A percentile compares a stretch with the other conserved stretches of the same genome.
Conservation (phyloP, 768 basidiomycete species). For the Tulasnella sp. region DNA sequence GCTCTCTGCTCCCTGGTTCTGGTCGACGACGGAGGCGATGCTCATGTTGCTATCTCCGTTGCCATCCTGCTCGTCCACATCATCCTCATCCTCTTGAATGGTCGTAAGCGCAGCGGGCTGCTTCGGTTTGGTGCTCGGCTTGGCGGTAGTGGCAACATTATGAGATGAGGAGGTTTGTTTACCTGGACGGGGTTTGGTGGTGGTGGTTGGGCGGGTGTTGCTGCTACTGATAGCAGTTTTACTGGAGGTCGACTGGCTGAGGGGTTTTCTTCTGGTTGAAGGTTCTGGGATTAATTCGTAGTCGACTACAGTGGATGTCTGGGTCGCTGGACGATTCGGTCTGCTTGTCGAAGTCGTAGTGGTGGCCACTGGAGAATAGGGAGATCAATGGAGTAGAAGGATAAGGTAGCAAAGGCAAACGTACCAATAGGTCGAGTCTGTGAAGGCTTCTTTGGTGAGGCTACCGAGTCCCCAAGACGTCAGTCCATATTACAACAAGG, state of each 20-base stretch:
- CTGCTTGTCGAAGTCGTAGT: neutral
- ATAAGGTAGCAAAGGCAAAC: neutral
- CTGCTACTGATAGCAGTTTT: neutral
- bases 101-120: neutral
- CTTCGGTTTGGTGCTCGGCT: neutral
- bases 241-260: neutral
- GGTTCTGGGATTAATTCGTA: conserved; percentile 24
- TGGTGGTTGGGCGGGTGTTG: neutral
- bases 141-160: neutral
- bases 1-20: neutral
- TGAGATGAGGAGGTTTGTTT: neutral
- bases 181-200: neutral
- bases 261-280: neutral
- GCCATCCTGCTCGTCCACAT: conserved; percentile 7
- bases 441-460: neutral
- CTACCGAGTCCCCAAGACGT: neutral
- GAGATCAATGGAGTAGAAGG: neutral
- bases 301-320: neutral
- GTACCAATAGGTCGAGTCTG: neutral
- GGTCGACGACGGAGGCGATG: conserved; percentile 7
- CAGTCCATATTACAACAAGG: conserved; percentile 6
- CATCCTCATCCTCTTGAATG: conserved; percentile 4
- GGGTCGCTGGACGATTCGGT: conserved; percentile 1
- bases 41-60: conserved; percentile 21
- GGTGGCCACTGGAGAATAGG: neutral